A percentile compares a stretch with the other conserved stretches of the same genome.
Conservation (phyloP, 768 basidiomycete species). For the Strobilomyces confusus region DNA sequence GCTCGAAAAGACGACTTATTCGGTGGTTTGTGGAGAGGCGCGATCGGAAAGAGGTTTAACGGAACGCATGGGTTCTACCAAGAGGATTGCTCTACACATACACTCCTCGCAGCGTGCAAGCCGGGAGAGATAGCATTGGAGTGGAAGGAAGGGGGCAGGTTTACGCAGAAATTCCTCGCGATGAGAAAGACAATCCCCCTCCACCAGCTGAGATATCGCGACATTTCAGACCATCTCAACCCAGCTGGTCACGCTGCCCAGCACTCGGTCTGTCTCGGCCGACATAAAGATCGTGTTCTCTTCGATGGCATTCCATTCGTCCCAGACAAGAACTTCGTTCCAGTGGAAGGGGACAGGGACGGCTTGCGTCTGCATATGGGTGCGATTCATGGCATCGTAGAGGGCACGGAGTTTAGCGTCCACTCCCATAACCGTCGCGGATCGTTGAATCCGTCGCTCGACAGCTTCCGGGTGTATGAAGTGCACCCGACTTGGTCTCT, state of each 20-base stretch:
- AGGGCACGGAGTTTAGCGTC: constrained; percentile 58
- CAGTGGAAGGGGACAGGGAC: constrained; percentile 39
- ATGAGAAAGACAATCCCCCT: constrained; percentile 44
- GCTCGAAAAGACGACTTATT: constrained; percentile 53
- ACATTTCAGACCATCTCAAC: constrained; percentile 44
- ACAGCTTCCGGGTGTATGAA: constrained; percentile 46
- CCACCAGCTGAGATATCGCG: constrained; percentile 48
- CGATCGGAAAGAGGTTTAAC: constrained; percentile 35
- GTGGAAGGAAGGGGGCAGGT: constrained; percentile 58
- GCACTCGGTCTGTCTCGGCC: constrained; percentile 48
- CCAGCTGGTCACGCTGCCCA: constrained; percentile 38
- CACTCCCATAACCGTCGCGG: constrained; percentile 60
- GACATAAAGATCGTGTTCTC: constrained; percentile 43
- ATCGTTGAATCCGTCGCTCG: constrained; percentile 53
- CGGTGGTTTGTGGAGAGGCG: constrained; percentile 50
- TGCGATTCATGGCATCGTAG: constrained; percentile 58
- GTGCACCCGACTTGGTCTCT: constrained; percentile 59
- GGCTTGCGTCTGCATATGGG: constrained; percentile 53
- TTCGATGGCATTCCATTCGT: constrained; percentile 57
- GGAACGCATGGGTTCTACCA: constrained; percentile 45
- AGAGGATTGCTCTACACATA: constrained; percentile 40
- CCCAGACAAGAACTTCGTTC: constrained; percentile 44
- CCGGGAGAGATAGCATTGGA: constrained; percentile 55
- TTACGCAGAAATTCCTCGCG: constrained; percentile 54
- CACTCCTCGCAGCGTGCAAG: constrained; percentile 54